A percentile compares a stretch with the other conserved stretches of the same genome.
Conservation (phyloP, 1,139 yeast genomes). For the Taiozyma sp. region DNA sequence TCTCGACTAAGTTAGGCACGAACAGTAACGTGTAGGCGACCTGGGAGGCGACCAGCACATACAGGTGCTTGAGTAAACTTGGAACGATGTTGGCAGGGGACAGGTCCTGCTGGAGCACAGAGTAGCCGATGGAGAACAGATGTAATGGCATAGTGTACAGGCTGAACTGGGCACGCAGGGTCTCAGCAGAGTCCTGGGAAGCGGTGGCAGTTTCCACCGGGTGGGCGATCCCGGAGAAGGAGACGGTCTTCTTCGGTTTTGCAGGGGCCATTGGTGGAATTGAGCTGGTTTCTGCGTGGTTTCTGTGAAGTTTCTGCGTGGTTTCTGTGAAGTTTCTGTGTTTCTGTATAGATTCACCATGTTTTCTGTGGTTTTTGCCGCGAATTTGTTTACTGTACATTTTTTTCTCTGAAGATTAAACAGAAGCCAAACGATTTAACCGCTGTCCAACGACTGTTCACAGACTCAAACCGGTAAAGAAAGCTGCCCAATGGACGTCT, state of each 20-base stretch:
- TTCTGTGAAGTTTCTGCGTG: too few species aligned
- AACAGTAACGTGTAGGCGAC: constrained; percentile 7
- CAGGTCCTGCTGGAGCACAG: constrained; percentile 10
- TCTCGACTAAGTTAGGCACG: constrained; percentile 3
- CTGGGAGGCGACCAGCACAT: constrained; percentile 9
- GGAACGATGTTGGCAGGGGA: constrained; percentile 2
- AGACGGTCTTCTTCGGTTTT: constrained; percentile 31
- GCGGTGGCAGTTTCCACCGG: neutral
- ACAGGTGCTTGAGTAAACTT: constrained; percentile 5
- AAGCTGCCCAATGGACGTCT: neutral
- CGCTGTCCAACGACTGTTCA: too few species aligned
- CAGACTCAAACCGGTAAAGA: neutral
- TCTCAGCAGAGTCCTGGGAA: constrained; percentile 9
- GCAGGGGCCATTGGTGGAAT: constrained; percentile 2
- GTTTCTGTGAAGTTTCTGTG: too few species aligned
- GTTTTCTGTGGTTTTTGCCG: too few species aligned
- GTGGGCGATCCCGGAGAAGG: constrained; percentile 29
- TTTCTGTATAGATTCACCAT: too few species aligned
- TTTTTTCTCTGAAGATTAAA: too few species aligned
- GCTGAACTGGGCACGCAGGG: constrained; percentile 27
- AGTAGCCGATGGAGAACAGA: constrained; percentile 34
- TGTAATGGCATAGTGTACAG: constrained; percentile 45
- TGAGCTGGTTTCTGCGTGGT: too few species aligned
- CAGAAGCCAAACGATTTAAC: too few species aligned
- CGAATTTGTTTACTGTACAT: too few species aligned